Base-by-base conservation (phyloP, 2,329 filamentous ascomycete species). In the Penicillium sp. region DNA sequence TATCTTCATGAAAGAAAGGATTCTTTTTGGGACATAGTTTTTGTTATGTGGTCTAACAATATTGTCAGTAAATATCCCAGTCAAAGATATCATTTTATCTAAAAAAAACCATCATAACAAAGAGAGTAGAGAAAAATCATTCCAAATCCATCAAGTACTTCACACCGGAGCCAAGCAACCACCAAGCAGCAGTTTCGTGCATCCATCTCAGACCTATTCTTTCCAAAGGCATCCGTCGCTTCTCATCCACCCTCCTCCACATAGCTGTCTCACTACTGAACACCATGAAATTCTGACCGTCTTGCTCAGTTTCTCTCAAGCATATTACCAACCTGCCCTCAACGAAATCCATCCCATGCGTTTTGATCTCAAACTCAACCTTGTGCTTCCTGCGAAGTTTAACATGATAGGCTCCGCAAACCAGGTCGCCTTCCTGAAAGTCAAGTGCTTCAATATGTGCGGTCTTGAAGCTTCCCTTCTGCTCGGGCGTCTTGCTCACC, bases 151-250 rank as follows among this genome's bases (percentile, higher is more conserved):
- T 60, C 58, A 74, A 34, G 64, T 70, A 73, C 21, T 46, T 47
- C 18, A 68, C 61, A 4, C 71, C 71, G 9, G 69, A 71, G 51
- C 71, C 70, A 49, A 74, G 47, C 52, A 74, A 60, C 70, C 70
- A 73, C 71, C 71, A 74, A 27, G 69, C 49, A 18, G 68, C 65
- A 31, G 66, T 59, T 49, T 74, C 70, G 56, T 74, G 70, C 52
- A 73, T 52, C 49, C 64, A 72, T 9, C 58, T 60, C n/a, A 66
- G 11, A 24, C 64, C n/a, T 11, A 54, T 54, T 14, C 57, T 65
- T 50, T 74, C 71, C 45, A 73, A 54, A 10, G 70, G 70, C 62
- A 74, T 61, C 16, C 24, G 51, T 22, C 50, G 48, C 9, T 16
- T 49, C 21, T 64, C 57, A 31, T 59, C 59, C 4, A 44, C 52